A percentile compares a stretch with the other conserved stretches of the same genome.
Conservation (phyloP, 345 rosid species). For the Salix viminalis region DNA sequence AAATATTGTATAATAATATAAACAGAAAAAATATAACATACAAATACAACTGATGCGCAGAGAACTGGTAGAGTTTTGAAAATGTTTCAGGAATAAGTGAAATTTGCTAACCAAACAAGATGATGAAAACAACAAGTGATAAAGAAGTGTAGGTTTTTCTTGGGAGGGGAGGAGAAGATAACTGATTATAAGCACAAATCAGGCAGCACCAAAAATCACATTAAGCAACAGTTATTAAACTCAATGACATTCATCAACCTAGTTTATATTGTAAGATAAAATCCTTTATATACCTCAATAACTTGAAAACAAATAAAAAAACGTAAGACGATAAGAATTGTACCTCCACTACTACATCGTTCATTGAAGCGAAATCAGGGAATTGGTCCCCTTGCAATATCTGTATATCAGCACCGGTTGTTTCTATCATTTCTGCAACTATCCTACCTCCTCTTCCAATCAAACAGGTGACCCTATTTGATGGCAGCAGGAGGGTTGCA, state of each 20-base stretch:
- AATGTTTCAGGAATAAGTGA: not conserved
- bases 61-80: not conserved
- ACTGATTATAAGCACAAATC: too few relatives aligned
- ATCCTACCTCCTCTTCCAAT: constrained; percentile 18
- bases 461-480: constrained; percentile 26
- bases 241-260: too few relatives aligned
- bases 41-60: not conserved
- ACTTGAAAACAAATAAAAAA: not conserved
- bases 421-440: constrained; percentile 29
- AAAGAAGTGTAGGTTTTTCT: not conserved
- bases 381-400: constrained; percentile 30
- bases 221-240: too few relatives aligned
- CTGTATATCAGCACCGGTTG: constrained; percentile 40
- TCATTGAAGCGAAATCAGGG: constrained; percentile 24
- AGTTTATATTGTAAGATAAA: not conserved
- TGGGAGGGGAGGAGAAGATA: too few relatives aligned
- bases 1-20: not conserved
- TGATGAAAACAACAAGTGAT: not conserved
- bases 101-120: not conserved
- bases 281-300: not conserved
- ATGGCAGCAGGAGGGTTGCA: constrained; percentile 49
- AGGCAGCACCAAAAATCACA: too few relatives aligned
- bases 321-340: not conserved
- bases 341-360: constrained; percentile 56
- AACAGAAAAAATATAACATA: not conserved